Percentiles rank a stretch among this genome's conserved stretches.
These are phyloP conservation scores for Tetradesmus lagerheimii DNA, from an alignment of 139 green algal species.

Conservation along the genomic window DNA sequence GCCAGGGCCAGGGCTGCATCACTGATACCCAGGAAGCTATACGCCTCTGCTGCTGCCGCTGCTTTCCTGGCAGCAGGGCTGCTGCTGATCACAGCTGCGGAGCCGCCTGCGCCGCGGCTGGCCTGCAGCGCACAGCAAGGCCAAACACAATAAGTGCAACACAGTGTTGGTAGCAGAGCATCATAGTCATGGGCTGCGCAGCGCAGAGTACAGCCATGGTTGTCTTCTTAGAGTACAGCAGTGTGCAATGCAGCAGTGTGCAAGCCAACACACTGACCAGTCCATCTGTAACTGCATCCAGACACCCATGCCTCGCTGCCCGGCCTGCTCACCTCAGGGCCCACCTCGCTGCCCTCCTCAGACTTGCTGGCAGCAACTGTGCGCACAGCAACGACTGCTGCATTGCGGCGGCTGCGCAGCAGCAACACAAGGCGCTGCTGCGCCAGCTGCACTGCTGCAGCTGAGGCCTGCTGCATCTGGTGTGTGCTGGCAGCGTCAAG, in stretches of 20 bases:
- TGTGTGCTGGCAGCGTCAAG: constrained; percentile 1
- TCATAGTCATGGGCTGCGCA: too few species aligned
- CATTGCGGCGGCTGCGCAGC: not conserved
- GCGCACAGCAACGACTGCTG: not conserved
- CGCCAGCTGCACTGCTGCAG: constrained; percentile 12
- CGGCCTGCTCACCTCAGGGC: not conserved
- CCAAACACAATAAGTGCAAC: not conserved
- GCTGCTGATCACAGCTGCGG: not conserved
- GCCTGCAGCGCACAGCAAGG: not conserved
- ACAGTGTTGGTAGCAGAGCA: too few species aligned
- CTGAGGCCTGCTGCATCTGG: constrained; percentile 26
- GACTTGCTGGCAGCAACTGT: not conserved
- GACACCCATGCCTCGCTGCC: not conserved
- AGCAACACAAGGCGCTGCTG: not conserved
- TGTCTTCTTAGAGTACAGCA: too few species aligned
- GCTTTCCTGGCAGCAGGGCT: not conserved
- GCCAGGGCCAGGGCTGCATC: constrained; percentile 31
- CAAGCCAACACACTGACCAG: too few species aligned
- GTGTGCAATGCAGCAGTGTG: too few species aligned
- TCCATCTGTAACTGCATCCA: too few species aligned
- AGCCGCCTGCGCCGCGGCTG: not conserved
- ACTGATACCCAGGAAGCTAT: constrained; percentile 19
- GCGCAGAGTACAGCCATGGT: too few species aligned
- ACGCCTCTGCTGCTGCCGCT: not conserved
- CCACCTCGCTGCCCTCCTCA: not conserved